Conservation (phyloP, 495 filamentous ascomycete species). For the Aspergillus nidulans region DNA sequence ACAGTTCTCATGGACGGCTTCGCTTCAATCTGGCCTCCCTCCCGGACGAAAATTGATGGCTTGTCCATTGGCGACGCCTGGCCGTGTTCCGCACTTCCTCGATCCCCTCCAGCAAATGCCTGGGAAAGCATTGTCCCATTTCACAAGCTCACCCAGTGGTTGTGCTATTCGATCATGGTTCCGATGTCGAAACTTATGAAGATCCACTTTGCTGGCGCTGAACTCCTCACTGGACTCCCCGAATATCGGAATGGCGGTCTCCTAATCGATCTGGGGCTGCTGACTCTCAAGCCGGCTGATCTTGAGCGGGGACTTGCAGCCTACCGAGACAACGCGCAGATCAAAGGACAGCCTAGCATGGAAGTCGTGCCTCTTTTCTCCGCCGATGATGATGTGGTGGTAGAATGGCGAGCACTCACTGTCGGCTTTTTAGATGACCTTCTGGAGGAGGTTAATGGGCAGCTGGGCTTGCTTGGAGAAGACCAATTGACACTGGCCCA, state of each 20-base stretch:
- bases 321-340: slow-evolving; percentile 68
- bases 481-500: slow-evolving; percentile 58
- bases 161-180: slow-evolving; percentile 68
- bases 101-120: slow-evolving; percentile 61
- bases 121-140: slow-evolving; percentile 95
- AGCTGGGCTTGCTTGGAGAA: slow-evolving; percentile 50
- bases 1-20: slow-evolving; percentile 83
- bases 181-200: slow-evolving; percentile 62
- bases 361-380: slow-evolving; percentile 63
- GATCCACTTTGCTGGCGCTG: slow-evolving; percentile 58
- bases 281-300: slow-evolving; percentile 57
- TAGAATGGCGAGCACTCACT: slow-evolving; percentile 66
- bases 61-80: slow-evolving; percentile 91
- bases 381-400: slow-evolving; percentile 63
- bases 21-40: slow-evolving; percentile 81
- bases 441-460: slow-evolving; percentile 56
- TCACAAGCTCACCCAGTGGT: slow-evolving; percentile 74
- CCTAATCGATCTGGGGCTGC: slow-evolving; percentile 60
- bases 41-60: slow-evolving; percentile 83
- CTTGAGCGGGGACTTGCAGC: slow-evolving; percentile 59
- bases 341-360: slow-evolving; percentile 68
- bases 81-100: slow-evolving; percentile 79
- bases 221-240: slow-evolving; percentile 61
- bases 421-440: slow-evolving; percentile 65
- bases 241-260: slow-evolving; percentile 70